Percentiles rank a stretch among this genome's conserved stretches.
phyloP scores from a whole-genome alignment of 805 yeast species.

The Sugiyamaella valdiviana region DNA sequence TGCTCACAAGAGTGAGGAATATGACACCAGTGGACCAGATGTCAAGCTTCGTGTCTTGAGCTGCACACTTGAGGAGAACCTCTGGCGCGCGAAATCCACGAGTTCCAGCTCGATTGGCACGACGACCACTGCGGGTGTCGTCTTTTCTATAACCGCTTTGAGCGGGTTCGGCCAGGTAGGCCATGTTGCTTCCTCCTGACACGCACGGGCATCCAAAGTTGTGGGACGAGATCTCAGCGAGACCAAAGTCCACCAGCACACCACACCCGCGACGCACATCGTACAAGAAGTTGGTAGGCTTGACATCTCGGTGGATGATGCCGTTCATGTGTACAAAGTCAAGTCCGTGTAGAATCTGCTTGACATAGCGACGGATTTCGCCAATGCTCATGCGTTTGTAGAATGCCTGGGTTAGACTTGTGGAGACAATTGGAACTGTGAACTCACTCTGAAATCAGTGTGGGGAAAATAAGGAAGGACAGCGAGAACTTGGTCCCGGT shows the following conservation, averaged over 20 bases:
- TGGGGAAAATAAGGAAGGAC: constrained; percentile 88
- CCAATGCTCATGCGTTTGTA: constrained; percentile 70
- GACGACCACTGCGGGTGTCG: constrained; percentile 78
- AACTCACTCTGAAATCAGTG: constrained; percentile 63
- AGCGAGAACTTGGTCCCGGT: constrained; percentile 88
- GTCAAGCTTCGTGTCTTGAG: constrained; percentile 76
- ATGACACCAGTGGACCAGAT: constrained; percentile 93
- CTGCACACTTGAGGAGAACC: constrained; percentile 77
- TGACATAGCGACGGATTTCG: constrained; percentile 76
- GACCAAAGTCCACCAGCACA: constrained; percentile 84
- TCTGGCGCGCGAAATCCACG: constrained; percentile 95
- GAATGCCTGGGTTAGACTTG: constrained; percentile 38
- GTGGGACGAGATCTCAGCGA: constrained; percentile 59
- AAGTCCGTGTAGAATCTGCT: constrained; percentile 70
- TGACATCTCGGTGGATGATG: constrained; percentile 88
- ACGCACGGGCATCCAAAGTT: constrained; percentile 17
- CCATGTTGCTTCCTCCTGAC: constrained; percentile 9
- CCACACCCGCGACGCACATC: constrained; percentile 64
- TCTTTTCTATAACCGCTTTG: constrained; percentile 75
- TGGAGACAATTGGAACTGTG: not conserved
- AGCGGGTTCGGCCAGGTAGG: constrained; percentile 19
- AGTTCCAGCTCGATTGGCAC: constrained; percentile 97
- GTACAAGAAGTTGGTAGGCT: constrained; percentile 73
- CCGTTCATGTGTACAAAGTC: constrained; percentile 67
- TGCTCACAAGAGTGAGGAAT: constrained; percentile 64